Evolutionary conservation across 2,329 filamentous ascomycete species (phyloP).

Genomic region (Penicillium freii): DNA sequence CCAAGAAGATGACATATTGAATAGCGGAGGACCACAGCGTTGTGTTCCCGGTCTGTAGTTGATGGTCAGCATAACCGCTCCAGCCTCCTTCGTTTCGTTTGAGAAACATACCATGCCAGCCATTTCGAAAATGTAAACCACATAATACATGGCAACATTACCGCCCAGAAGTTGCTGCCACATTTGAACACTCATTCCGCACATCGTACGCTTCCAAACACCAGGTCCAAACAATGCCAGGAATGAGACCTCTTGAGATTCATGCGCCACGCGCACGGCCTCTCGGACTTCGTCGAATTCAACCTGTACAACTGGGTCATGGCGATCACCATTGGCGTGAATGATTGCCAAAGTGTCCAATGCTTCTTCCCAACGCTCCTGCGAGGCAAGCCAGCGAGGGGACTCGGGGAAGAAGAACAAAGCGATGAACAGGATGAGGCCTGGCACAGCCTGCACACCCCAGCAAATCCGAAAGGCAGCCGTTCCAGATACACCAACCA

Average conservation of each 20-base stretch:
- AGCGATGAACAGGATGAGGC: conserved; percentile 55
- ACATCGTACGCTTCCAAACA: conserved; percentile 54
- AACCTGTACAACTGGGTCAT: conserved; percentile 56
- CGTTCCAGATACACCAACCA: conserved; percentile 35
- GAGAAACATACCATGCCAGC: conserved; percentile 47
- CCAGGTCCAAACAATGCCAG: conserved; percentile 47
- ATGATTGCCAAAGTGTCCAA: conserved; percentile 55
- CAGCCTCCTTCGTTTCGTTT: not conserved
- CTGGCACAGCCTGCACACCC: conserved; percentile 62
- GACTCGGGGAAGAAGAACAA: conserved; percentile 60
- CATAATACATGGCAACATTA: conserved; percentile 60
- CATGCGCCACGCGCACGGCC: conserved; percentile 32
- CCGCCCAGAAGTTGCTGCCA: conserved; percentile 59
- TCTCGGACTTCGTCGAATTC: conserved; percentile 46
- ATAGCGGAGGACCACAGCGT: conserved; percentile 55
- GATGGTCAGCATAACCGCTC: conserved; percentile 2
- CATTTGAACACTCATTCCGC: conserved; percentile 54
- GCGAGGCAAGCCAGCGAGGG: conserved; percentile 60
- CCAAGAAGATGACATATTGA: conserved; percentile 57
- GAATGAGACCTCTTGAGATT: conserved; percentile 35
- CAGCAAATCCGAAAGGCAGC: conserved; percentile 60
- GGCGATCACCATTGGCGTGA: conserved; percentile 55
- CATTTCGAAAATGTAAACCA: conserved; percentile 62
- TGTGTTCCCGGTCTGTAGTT: conserved; percentile 35
- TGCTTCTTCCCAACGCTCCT: conserved; percentile 57